These are phyloP conservation scores for Botrytis squamosa DNA, from an alignment of 2,329 filamentous ascomycete species.

Conservation along the genomic window DNA sequence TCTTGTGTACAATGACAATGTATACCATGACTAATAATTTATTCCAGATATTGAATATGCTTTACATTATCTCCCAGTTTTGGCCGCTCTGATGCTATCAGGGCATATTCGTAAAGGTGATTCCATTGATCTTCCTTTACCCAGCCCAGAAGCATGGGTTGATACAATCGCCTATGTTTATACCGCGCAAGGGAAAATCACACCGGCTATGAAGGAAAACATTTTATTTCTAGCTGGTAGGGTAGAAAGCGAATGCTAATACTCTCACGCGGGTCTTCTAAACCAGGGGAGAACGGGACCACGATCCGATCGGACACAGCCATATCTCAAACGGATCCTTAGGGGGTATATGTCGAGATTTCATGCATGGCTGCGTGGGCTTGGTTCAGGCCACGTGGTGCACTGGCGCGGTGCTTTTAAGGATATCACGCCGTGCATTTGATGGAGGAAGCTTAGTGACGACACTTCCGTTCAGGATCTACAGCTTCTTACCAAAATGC, in stretches of 20 bases:
- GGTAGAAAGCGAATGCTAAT: conserved; percentile 19
- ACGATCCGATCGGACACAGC: conserved; percentile 8
- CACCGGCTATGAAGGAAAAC: conserved; percentile 50
- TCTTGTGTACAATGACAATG: neutral
- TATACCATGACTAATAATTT: conserved; percentile 4
- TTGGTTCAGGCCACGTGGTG: conserved; percentile 9
- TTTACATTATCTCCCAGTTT: conserved; percentile 50
- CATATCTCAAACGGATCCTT: conserved; percentile 2
- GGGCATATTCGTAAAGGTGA: conserved; percentile 53
- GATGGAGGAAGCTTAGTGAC: neutral
- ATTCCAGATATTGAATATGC: conserved; percentile 49
- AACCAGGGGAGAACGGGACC: conserved; percentile 7
- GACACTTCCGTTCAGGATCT: neutral
- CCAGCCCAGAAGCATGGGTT: conserved; percentile 55
- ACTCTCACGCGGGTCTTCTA: neutral
- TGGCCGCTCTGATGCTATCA: conserved; percentile 55
- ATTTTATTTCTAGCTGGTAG: conserved; percentile 55
- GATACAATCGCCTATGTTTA: conserved; percentile 57
- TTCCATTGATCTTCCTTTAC: conserved; percentile 56
- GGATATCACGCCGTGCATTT: conserved; percentile 16
- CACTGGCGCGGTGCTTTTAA: neutral
- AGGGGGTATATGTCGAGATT: conserved; percentile 8
- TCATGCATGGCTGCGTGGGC: conserved; percentile 13
- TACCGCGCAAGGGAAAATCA: conserved; percentile 49
- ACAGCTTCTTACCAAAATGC: conserved; percentile 4